Evolutionary conservation across 305 asterid genomes (phyloP).

Genomic region (Caryopteris hybrid): DNA sequence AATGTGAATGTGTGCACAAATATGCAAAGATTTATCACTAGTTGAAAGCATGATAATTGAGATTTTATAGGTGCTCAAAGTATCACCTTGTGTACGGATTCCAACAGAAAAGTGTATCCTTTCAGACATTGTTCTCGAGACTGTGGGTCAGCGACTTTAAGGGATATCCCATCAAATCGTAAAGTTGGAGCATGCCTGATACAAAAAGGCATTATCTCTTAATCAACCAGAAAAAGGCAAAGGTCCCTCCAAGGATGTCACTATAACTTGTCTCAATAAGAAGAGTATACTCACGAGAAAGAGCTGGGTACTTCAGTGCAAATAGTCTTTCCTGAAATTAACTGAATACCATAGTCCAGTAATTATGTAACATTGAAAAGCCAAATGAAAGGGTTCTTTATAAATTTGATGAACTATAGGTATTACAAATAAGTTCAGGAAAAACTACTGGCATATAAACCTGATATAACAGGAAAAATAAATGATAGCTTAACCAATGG

Average conservation of each 20-base stretch:
- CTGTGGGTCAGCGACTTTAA: conserved; percentile 61
- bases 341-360: conserved; percentile 40
- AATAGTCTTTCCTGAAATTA: conserved; percentile 63
- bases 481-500: conserved; percentile 1
- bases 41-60: conserved; percentile 2
- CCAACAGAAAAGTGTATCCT: conserved; percentile 70
- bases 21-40: not conserved
- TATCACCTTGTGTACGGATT: conserved; percentile 52
- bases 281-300: conserved; percentile 50
- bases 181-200: conserved; percentile 74
- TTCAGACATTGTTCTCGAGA: conserved; percentile 74
- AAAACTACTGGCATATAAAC: not conserved
- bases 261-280: conserved; percentile 12
- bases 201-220: conserved; percentile 19
- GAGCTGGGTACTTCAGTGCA: conserved; percentile 76
- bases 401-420: not conserved
- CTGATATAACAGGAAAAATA: too few relatives aligned
- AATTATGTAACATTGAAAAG: conserved; percentile 10
- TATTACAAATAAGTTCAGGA: not conserved
- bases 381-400: conserved; percentile 1
- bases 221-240: conserved; percentile 14
- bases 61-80: conserved; percentile 8
- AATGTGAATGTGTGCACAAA: not conserved
- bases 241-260: conserved; percentile 3
- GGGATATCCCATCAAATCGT: conserved; percentile 48